Conservation (phyloP, 345 rosid genomes). For the Bruguiera sexangula region DNA sequence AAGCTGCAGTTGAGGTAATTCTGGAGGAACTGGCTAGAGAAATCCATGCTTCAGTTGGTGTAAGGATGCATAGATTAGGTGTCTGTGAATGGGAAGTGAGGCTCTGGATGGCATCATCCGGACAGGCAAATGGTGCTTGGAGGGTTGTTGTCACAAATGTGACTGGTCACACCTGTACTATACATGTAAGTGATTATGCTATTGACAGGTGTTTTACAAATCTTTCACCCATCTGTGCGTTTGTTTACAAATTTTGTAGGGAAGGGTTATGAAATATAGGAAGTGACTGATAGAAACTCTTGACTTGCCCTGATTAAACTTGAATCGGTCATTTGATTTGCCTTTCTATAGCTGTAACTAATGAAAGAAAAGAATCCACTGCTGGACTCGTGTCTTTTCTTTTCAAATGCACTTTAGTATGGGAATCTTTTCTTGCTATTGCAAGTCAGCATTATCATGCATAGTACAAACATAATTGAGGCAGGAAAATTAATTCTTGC, state of each 20-base stretch:
- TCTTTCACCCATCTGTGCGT: background rate
- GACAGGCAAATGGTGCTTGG: conserved; percentile 94
- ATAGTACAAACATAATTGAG: background rate
- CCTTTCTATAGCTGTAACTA: no score
- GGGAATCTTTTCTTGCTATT: background rate
- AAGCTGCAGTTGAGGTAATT: conserved; percentile 61
- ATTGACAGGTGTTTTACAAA: background rate
- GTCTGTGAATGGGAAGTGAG: conserved; percentile 99
- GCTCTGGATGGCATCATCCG: conserved; percentile 82
- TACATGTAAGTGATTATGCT: conserved; percentile 61
- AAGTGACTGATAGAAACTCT: no score
- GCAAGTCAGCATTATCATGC: background rate
- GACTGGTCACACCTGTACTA: conserved; percentile 89
- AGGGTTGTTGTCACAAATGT: conserved; percentile 83
- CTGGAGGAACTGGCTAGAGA: conserved; percentile 74
- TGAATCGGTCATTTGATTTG: no score
- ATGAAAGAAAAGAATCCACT: no score
- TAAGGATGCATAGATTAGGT: conserved; percentile 84
- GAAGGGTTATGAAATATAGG: no score
- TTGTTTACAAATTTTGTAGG: background rate
- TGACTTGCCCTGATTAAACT: no score
- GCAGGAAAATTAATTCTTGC: background rate
- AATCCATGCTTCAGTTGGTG: conserved; percentile 77
- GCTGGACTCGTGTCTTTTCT: background rate
- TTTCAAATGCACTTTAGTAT: background rate